Base-by-base conservation (phyloP, 2,329 filamentous ascomycete species). In the Calonectria naviculata region DNA sequence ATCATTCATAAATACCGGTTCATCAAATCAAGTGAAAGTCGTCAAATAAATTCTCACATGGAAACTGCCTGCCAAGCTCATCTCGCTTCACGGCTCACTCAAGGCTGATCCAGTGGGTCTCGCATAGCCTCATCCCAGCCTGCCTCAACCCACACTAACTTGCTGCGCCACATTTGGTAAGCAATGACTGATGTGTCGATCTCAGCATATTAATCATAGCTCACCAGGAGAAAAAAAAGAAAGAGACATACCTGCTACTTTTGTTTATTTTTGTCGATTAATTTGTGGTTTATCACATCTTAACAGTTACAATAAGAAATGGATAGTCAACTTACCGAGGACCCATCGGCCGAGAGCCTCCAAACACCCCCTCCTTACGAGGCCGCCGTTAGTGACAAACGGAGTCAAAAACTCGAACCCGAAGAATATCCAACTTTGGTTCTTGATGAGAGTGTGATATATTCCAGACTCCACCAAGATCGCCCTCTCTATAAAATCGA, bases 401-500 rank as follows among this genome's bases (percentile, higher is more conserved):
- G 29, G 5, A 42, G 67, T 12, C 41, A 70, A 31, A 10, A 44
- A 36, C 56, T 71, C 5, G 9, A 54, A 15, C 52, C 67, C 0
- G 75, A 75, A 42, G 58, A 68, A 15, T 49, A 70, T 1, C 67
- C 76, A 0, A 77, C 71, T 10, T 60, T 80, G 3, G 49, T 80
- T 15, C 70, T 79, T 0, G 74, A 80, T 9, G 76, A 65, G 21
- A 62, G 49, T 13, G 63, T 46, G 10, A 75, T 80, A 36, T 78
- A 78, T 34, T 74, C 78, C 2, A 24, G 66, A 5, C 67, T 74
- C 3, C 68, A 70, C 0, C 74, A 73, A 5, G 65, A 69, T 9
- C 75, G 65, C 1, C 68, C 65, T 1, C 73, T 81, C 3, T 81
- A 80, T 42, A 71, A 77, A 24, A 52, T 79, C 28, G 80, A 77